These are phyloP conservation scores for Fragilaria crotonensis DNA, from an alignment of 108 stramenopile species.

Conservation along the genomic window DNA sequence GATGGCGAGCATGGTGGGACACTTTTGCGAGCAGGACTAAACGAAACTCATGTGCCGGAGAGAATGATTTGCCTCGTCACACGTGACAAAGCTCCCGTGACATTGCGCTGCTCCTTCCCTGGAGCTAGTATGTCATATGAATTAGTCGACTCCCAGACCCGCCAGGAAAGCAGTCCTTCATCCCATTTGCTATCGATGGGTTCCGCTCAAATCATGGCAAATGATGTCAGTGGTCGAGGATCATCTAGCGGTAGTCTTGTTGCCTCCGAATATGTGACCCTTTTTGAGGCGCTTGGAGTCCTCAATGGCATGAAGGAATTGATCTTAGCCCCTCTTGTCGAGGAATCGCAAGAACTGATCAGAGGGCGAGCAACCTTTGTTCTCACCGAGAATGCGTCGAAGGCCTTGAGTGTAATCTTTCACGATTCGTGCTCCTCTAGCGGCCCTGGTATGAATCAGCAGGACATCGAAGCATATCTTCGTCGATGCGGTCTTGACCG, in stretches of 20 bases:
- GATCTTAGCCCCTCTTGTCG: constrained; percentile 38
- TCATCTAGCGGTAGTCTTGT: constrained; percentile 14
- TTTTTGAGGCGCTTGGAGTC: constrained; percentile 66
- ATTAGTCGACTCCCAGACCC: constrained; percentile 46
- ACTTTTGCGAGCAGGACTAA: constrained; percentile 51
- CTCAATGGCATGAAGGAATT: constrained; percentile 44
- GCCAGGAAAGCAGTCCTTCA: constrained; percentile 40
- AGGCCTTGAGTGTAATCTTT: constrained; percentile 52
- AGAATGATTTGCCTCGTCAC: constrained; percentile 56
- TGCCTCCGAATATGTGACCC: constrained; percentile 21
- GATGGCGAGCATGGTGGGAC: constrained; percentile 24
- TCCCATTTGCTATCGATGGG: constrained; percentile 28
- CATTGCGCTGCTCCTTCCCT: constrained; percentile 50
- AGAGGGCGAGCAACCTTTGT: constrained; percentile 38
- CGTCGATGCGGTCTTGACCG: constrained; percentile 56
- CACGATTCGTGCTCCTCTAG: constrained; percentile 51
- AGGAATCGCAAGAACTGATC: constrained; percentile 44
- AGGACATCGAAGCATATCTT: constrained; percentile 69
- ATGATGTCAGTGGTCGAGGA: constrained; percentile 41
- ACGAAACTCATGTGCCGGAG: constrained; percentile 57
- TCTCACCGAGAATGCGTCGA: constrained; percentile 34
- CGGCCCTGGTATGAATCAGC: constrained; percentile 47
- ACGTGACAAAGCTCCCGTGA: constrained; percentile 44
- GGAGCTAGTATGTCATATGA: constrained; percentile 52
- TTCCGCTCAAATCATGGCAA: constrained; percentile 30